Percentiles rank a stretch among this genome's conserved stretches.
Evolutionary conservation across 2,329 filamentous ascomycete species (phyloP).

Genomic region (Periconia sp.): DNA sequence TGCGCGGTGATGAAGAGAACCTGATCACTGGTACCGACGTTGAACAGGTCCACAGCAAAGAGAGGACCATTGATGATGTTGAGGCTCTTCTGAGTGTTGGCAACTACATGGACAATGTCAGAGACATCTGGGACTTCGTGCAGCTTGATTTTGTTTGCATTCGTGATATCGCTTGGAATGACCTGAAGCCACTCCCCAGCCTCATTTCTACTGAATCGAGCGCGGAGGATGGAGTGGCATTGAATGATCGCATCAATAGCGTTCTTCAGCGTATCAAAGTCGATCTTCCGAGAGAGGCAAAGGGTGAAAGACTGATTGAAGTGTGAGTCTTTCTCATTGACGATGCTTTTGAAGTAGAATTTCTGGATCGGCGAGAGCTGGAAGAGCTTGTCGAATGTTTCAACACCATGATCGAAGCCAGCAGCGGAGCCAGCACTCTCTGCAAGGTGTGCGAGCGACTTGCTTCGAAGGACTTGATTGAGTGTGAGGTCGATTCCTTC

Average conservation of each 20-base stretch:
- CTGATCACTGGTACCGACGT: conserved; percentile 20
- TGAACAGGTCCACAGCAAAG: conserved; percentile 34
- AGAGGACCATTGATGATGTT: conserved; percentile 36
- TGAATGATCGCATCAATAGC: conserved; percentile 30
- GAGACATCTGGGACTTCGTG: conserved; percentile 15
- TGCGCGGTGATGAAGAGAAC: conserved; percentile 38
- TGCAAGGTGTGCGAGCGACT: conserved; percentile 36
- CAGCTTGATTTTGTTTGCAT: conserved; percentile 28
- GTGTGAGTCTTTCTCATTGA: conserved; percentile 40
- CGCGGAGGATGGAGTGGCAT: conserved; percentile 43
- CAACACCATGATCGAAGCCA: conserved; percentile 15
- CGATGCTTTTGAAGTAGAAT: conserved; percentile 48
- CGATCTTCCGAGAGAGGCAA: conserved; percentile 36
- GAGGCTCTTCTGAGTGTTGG: conserved; percentile 32
- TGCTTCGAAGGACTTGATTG: conserved; percentile 40
- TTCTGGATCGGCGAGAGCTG: conserved; percentile 54
- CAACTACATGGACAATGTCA: conserved; percentile 21
- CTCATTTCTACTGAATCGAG: conserved; percentile 27
- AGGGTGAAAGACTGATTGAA: conserved; percentile 57
- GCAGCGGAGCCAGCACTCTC: conserved; percentile 19
- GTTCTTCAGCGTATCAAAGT: conserved; percentile 24
- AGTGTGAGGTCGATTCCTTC: conserved; percentile 38
- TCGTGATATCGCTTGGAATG: conserved; percentile 11
- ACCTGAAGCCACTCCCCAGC: conserved; percentile 30
- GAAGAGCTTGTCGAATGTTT: conserved; percentile 42